Evolutionary conservation across 371 early-diverging fungal species (phyloP).

Genomic region (Mucor sp.): DNA sequence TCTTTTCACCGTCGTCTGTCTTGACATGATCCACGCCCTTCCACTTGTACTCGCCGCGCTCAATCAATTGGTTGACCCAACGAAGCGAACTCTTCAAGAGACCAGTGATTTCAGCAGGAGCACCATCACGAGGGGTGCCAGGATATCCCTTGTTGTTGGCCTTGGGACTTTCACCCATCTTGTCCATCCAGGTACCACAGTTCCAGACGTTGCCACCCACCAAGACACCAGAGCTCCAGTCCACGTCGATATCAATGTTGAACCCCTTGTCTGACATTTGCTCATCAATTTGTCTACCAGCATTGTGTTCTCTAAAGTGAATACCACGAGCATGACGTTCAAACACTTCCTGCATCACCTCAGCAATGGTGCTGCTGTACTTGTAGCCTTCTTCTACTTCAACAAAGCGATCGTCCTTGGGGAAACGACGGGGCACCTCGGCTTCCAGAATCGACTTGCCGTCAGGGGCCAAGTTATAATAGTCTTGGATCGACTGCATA

Average conservation of each 20-base stretch:
- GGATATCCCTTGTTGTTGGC: conserved; percentile 92
- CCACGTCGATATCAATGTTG: conserved; percentile 72
- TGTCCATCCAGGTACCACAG: conserved; percentile 99
- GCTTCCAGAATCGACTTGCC: conserved; percentile 74
- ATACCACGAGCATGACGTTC: conserved; percentile 92
- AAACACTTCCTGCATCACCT: conserved; percentile 91
- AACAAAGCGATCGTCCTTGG: conserved; percentile 72
- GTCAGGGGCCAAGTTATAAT: conserved; percentile 76
- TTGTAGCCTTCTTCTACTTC: conserved; percentile 70
- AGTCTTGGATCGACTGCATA: conserved; percentile 87
- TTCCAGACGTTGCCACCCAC: conserved; percentile 91
- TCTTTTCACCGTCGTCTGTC: conserved; percentile 19
- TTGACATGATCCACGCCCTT: conserved; percentile 48
- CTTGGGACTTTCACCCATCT: conserved; percentile 95
- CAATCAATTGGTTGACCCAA: conserved; percentile 70
- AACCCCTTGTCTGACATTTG: conserved; percentile 94
- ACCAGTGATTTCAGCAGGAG: conserved; percentile 91
- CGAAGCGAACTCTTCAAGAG: conserved; percentile 81
- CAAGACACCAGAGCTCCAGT: conserved; percentile 80
- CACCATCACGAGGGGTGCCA: conserved; percentile 94
- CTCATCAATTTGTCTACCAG: conserved; percentile 84
- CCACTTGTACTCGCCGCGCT: conserved; percentile 46
- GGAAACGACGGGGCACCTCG: conserved; percentile 84
- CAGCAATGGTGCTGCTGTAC: conserved; percentile 67
- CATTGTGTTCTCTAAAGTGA: conserved; percentile 94